A percentile compares a stretch with the other conserved stretches of the same genome.
Evolutionary conservation across 352 stramenopile species (phyloP).

Genomic region (Thalassiosira ordinaria): DNA sequence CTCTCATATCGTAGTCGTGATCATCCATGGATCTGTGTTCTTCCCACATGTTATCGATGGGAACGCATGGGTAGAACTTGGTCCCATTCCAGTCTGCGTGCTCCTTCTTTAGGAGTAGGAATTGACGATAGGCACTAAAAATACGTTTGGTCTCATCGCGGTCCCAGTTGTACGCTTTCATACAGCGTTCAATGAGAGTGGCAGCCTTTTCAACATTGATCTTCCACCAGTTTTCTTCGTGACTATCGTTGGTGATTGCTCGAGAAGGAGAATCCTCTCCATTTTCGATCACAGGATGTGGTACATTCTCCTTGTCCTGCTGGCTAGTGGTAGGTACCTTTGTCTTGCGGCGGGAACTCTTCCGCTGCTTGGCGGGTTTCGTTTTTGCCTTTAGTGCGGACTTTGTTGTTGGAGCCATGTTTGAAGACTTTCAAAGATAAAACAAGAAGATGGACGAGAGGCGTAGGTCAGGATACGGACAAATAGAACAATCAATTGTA

Average conservation of each 20-base stretch:
- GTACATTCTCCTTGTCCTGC: conserved; percentile 23
- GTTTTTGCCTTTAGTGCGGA: too few species aligned
- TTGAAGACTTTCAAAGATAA: too few species aligned
- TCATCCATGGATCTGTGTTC: conserved; percentile 45
- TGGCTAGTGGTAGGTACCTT: too few species aligned
- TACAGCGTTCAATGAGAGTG: conserved; percentile 67
- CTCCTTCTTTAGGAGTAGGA: conserved; percentile 75
- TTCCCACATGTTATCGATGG: conserved; percentile 74
- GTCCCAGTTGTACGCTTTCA: conserved; percentile 60
- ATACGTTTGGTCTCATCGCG: conserved; percentile 57
- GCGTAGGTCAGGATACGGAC: too few species aligned
- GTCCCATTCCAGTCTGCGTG: conserved; percentile 67
- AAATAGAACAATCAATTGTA: too few species aligned
- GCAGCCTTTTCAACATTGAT: conserved; percentile 57
- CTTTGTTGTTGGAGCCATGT: too few species aligned
- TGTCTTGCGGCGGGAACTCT: neutral
- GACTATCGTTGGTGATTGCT: neutral
- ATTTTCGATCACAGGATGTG: neutral
- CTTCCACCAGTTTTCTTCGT: conserved; percentile 61
- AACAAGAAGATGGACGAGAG: too few species aligned
- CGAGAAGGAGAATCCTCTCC: neutral
- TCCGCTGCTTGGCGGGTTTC: too few species aligned
- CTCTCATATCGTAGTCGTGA: conserved; percentile 17
- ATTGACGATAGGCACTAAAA: conserved; percentile 72
- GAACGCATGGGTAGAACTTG: conserved; percentile 59